Evolutionary conservation across 768 basidiomycete genomes (phyloP), one percentile per base, ranked within the genome.

Genomic region (Lyophyllum semitale): DNA sequence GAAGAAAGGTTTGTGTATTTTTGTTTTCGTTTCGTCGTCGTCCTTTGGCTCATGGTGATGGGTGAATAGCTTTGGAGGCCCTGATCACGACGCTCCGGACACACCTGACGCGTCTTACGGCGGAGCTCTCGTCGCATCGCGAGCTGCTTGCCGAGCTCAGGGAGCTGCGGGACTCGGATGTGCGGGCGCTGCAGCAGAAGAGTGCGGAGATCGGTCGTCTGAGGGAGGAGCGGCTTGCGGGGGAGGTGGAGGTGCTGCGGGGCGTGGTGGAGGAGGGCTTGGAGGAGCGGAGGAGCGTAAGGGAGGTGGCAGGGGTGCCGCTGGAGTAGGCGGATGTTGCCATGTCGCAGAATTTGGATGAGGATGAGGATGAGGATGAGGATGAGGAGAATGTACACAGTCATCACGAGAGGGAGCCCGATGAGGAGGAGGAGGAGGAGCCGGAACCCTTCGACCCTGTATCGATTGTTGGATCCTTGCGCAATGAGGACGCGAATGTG

Each of bases 181-280:
- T 77, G 0, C 71, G 72, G 1, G 75, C 82, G 0, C 64, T 91
- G 47, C 69, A 78, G 33, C 81, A 83, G 53, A 90, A 89, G 67
- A 70, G 81, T 22, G 71, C 75, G 4, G 92, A 93, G 57, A 84
- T 95, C 8, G 78, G 83, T 41, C 75, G 77, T 11, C 79, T 97
- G 11, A 79, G 81, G 33, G 76, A 80, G 12, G 91, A 95, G 62
- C 71, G 87, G 40, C 81, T 97, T 5, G 87, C 83, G 0, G 85
- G 86, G 3, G 94, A 98, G 70, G 91, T 98, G 2, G 89, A 90
- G 56, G 88, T 92, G 2, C 76, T 97, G n/a, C 76, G 89, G 11
- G 88, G 85, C 1, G 88, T 95, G 0, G 91, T 98, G 1, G 91
- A 95, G 68, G 88, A 91, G 54, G 93, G 93, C 4, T 75, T 97